Base-by-base conservation (phyloP, 2,329 filamentous ascomycete species). In the Tetracladium maxilliforme region DNA sequence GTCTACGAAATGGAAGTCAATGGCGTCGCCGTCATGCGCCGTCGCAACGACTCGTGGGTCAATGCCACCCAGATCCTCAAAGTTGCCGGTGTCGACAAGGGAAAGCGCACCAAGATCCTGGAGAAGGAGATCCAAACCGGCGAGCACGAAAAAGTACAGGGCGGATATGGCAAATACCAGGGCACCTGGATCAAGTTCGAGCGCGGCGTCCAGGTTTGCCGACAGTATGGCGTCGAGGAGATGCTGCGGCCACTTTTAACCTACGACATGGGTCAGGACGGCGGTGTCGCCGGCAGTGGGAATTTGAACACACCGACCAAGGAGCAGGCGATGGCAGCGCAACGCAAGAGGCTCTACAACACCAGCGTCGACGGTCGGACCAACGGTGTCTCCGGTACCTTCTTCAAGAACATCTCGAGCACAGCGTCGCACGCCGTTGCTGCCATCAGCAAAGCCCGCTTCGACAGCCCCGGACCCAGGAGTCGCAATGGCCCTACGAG, bases 1-100 rank as follows among this genome's bases (percentile, higher is more conserved):
- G 90, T 98, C 10, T 98, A 95, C 57, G 90, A 98, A 53, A 94
- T 95, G 84, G 86, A 94, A 49, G 80, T 95, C 32, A 92, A 93
- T 47, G 71, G 70, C 22, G 64, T 98, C 36, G 83, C 84, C 14
- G 86, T 95, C 25, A 98, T 98, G 90, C 82, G 90, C 48, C 76
- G 90, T 30, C 77, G 90, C 35, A 78, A 80, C 38, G 90, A 98
- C 51, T 87, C 83, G 37, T 95, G 87, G 82, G 64, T 98, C 37
- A 98, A 98, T 54, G 90, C 90, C 26, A 98, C 90, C 1, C 90
- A 98, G 51, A 95, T 98, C 37, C 69, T 98, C 36, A 98, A 98
- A 47, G 86, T 95, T 18, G 90, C 90, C 18, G 86, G 86, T 25
- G 84, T 98, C 32, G 87, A 94, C 46, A 98, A 98, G 56, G 90